A percentile compares a stretch with the other conserved stretches of the same genome.
phyloP scores from a whole-genome alignment of 768 basidiomycete species.

The Hericium erinaceus region DNA sequence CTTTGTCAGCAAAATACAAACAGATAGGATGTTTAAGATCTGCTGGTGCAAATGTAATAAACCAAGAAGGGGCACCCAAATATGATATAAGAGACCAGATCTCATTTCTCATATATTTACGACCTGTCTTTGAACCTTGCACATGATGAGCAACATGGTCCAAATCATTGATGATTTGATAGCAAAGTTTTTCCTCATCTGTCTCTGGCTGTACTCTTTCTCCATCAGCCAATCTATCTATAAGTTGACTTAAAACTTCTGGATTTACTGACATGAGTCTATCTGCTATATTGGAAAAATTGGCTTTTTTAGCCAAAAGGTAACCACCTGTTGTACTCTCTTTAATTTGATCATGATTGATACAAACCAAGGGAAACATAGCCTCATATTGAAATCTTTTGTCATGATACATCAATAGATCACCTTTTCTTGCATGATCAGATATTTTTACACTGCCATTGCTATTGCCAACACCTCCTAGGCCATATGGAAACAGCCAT shows the following conservation, averaged over 20 bases:
- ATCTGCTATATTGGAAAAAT: slow-evolving; percentile 5
- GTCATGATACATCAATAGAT: slow-evolving; percentile 14
- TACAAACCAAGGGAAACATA: slow-evolving; percentile 11
- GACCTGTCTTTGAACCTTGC: slow-evolving; percentile 6
- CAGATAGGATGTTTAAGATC: slow-evolving; percentile 14
- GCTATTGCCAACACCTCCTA: slow-evolving; percentile 7
- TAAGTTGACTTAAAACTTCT: neutral
- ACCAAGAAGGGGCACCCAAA: slow-evolving; percentile 13
- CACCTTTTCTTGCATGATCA: neutral
- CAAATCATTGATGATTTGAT: slow-evolving; percentile 5
- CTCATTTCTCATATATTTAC: slow-evolving; percentile 12
- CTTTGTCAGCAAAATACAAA: slow-evolving; percentile 11
- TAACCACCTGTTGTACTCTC: slow-evolving; percentile 6
- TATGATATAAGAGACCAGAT: slow-evolving; percentile 11
- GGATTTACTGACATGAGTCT: slow-evolving; percentile 1
- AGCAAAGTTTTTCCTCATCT: slow-evolving; percentile 4
- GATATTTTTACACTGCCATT: neutral
- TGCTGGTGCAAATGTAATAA: slow-evolving; percentile 16
- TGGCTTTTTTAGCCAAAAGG: slow-evolving; percentile 1
- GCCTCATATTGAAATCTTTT: slow-evolving; percentile 14
- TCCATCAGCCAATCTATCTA: neutral
- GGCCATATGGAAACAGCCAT: slow-evolving; percentile 13
- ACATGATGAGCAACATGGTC: slow-evolving; percentile 12
- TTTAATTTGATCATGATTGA: slow-evolving; percentile 18
- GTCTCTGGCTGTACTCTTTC: slow-evolving; percentile 1